Evolutionary conservation across 2,329 filamentous ascomycete species (phyloP).

Genomic region (Annulohypoxylon truncatum): DNA sequence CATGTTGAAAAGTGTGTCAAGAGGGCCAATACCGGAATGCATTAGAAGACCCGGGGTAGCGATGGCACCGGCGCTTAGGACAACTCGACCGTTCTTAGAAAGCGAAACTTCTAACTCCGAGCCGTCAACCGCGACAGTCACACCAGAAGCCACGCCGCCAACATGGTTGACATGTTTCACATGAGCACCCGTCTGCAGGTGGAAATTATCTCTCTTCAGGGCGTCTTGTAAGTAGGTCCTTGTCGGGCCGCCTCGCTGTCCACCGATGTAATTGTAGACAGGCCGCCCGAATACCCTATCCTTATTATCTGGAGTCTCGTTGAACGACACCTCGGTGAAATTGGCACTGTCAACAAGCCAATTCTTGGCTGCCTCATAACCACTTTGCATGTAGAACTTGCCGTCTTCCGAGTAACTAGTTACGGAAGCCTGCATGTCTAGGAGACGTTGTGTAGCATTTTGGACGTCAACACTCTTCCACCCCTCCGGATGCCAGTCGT

Average conservation of each 20-base stretch:
- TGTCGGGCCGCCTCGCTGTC: conserved; percentile 62
- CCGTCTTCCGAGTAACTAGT: conserved; percentile 58
- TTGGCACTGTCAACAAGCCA: conserved; percentile 64
- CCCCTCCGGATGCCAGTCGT: conserved; percentile 60
- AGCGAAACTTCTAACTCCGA: conserved; percentile 49
- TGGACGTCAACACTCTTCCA: conserved; percentile 64
- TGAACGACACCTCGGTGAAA: conserved; percentile 61
- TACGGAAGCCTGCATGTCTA: conserved; percentile 57
- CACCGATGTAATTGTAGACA: conserved; percentile 60
- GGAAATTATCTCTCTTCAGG: conserved; percentile 56
- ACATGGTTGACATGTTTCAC: conserved; percentile 59
- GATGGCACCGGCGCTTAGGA: conserved; percentile 54
- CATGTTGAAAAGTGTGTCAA: conserved; percentile 40
- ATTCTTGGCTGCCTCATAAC: conserved; percentile 58
- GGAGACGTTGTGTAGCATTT: conserved; percentile 58
- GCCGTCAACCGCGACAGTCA: conserved; percentile 53
- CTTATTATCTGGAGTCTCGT: conserved; percentile 59
- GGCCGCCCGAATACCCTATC: conserved; percentile 61
- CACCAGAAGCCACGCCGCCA: conserved; percentile 55
- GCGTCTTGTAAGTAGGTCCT: conserved; percentile 63
- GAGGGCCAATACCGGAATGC: conserved; percentile 54
- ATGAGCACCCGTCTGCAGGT: conserved; percentile 56
- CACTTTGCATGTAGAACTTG: conserved; percentile 59
- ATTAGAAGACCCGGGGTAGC: conserved; percentile 52
- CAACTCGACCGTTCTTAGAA: conserved; percentile 44